Base-by-base conservation (phyloP, 139 green algal genomes). In the Coelastrella sp. region DNA sequence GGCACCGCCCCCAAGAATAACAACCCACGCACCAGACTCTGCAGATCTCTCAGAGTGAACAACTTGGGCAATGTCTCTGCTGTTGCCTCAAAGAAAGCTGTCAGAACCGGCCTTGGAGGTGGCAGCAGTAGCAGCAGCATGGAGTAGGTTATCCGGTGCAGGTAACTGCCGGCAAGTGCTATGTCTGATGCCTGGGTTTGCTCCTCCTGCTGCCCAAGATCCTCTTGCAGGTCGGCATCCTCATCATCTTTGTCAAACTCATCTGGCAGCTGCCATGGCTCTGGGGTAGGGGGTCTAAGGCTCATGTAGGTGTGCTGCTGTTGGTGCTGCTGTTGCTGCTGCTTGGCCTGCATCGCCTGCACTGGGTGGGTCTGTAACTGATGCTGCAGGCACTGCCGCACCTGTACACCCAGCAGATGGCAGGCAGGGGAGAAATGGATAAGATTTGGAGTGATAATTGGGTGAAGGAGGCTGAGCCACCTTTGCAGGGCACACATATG, bases 81-180 rank as follows among this genome's bases (percentile, higher is more conserved):
- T 57, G 84, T 89, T 12, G 70, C 68, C n/a, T 56, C 70, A 60
- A 89, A 89, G 6, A 89, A 82, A 5, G 84, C 24, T 57, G 56
- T 17, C 14, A 89, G 49, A 7, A 89, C 7, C 7, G 70, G 84
- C n/a, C 84, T 56, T 8, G 84, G 84, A 7, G 84, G 84, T 24
- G 84, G 84, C 35, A 89, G 70, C 84, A 89, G 84, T 24, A 89
- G 70, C 70, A 89, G 49, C 11, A 89, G 56, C 70, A 82, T 83
- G 49, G 70, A 60, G 56, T 83, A 89, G 70, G 84, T 89, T 11
- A 89, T 6, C 22, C 56, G 8, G 70, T 89, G 84, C 22, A 25
- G 49, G 19, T 63, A 25, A 57, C 84, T 89, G 84, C 84, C 84
- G 14, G 84, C 84, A 4, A 89, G 27, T 6, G 22, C 19, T 56